phyloP scores from a whole-genome alignment of 306 rosid genomes.

The Cucurbita pepo region DNA sequence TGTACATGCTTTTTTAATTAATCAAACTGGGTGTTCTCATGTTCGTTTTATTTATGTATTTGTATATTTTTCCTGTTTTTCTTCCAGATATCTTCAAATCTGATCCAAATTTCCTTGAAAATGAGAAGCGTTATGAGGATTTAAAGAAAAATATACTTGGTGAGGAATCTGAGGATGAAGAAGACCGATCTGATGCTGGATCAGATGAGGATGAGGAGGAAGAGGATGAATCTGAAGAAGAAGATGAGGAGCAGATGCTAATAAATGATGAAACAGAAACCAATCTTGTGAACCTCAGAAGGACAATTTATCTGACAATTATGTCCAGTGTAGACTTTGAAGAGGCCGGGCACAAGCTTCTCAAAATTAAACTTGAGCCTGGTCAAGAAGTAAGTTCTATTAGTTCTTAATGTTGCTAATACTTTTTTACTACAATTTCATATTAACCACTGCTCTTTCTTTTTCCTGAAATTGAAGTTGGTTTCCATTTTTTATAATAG shows the following conservation, averaged over 20 bases:
- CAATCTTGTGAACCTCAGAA: constrained; percentile 73
- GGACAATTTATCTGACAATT: constrained; percentile 81
- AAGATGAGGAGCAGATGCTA: constrained; percentile 55
- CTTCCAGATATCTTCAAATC: constrained; percentile 63
- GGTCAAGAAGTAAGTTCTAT: constrained; percentile 53
- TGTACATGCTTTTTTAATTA: background rate
- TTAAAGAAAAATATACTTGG: constrained; percentile 58
- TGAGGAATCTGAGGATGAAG: constrained; percentile 55
- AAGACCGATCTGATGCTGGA: constrained; percentile 47
- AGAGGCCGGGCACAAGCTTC: constrained; percentile 96
- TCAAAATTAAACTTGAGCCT: constrained; percentile 88
- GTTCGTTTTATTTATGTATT: background rate
- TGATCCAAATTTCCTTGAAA: constrained; percentile 62
- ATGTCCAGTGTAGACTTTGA: constrained; percentile 97
- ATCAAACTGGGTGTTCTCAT: background rate
- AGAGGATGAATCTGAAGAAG: constrained; percentile 43
- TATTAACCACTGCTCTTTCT: no score
- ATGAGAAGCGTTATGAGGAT: constrained; percentile 69
- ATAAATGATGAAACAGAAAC: constrained; percentile 90
- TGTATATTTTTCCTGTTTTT: background rate
- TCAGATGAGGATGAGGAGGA: constrained; percentile 32
- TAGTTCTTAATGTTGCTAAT: background rate
- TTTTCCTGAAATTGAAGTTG: background rate
- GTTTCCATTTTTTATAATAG: background rate
- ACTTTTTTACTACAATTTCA: background rate